These are phyloP conservation scores for Candida freyschussii DNA, from an alignment of 1,139 yeast genomes.

Conservation along the genomic window DNA sequence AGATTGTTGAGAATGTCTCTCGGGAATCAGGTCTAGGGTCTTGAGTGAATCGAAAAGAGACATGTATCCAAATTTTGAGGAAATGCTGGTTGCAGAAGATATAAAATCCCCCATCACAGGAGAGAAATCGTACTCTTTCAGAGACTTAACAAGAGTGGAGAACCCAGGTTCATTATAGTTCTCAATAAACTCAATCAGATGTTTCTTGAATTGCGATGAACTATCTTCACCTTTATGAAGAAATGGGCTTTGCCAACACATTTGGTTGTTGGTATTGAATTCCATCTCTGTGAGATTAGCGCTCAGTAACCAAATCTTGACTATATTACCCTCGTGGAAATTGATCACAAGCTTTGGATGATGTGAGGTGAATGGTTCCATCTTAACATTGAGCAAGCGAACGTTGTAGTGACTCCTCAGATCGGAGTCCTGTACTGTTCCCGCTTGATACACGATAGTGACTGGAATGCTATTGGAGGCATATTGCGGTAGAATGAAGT, in stretches of 20 bases:
- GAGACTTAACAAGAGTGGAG: constrained; percentile 26
- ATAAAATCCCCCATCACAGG: constrained; percentile 47
- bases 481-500: constrained; percentile 25
- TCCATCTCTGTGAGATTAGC: constrained; percentile 54
- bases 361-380: constrained; percentile 43
- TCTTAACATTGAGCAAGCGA: constrained; percentile 21
- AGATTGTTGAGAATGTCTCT: constrained; percentile 17
- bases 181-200: constrained; percentile 39
- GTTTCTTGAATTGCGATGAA: constrained; percentile 33
- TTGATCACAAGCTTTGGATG: constrained; percentile 67
- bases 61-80: constrained; percentile 44
- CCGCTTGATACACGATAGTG: constrained; percentile 28
- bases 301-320: constrained; percentile 55
- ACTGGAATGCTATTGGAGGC: constrained; percentile 17
- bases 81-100: constrained; percentile 51
- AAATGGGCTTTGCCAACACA: constrained; percentile 58
- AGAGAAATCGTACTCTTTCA: constrained; percentile 40
- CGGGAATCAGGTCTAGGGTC: constrained; percentile 32
- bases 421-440: constrained; percentile 23
- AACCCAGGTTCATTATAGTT: constrained; percentile 36
- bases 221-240: constrained; percentile 20
- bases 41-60: constrained; percentile 41
- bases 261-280: constrained; percentile 54
- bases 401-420: constrained; percentile 17
- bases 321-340: constrained; percentile 38